Percentiles rank a stretch among this genome's conserved stretches.
phyloP scores from a whole-genome alignment of 495 filamentous ascomycete species.

The Apiosordaria backusii region DNA sequence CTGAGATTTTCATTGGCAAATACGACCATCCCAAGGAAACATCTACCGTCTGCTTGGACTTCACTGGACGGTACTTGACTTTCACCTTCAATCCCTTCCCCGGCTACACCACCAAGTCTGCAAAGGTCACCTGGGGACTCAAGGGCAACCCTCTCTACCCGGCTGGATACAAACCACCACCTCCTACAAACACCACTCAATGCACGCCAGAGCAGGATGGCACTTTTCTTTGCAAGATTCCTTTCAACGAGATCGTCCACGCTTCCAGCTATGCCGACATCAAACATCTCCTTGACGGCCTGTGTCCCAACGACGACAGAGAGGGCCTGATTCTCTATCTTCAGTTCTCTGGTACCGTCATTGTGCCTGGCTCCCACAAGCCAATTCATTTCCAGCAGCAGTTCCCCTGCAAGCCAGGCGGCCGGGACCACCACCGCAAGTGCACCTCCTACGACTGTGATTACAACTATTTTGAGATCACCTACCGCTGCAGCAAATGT shows the following conservation, averaged over 20 bases:
- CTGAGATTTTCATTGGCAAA: not conserved
- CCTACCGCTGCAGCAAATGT: slow-evolving; percentile 6
- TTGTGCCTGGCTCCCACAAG: not conserved
- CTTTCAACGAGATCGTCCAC: not conserved
- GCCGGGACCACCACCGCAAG: not conserved
- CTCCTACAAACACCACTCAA: not conserved
- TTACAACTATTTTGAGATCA: not conserved
- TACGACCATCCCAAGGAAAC: not conserved
- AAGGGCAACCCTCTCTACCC: not conserved
- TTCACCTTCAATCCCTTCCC: slow-evolving; percentile 3
- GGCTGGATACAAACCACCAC: not conserved
- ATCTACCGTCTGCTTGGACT: slow-evolving; percentile 5
- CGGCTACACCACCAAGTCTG: slow-evolving; percentile 3
- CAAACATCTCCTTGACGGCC: not conserved
- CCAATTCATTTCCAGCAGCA: slow-evolving; percentile 1
- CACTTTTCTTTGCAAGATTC: slow-evolving; percentile 4
- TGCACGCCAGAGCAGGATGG: not conserved
- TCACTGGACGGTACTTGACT: slow-evolving; percentile 2
- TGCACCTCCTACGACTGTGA: slow-evolving; percentile 1
- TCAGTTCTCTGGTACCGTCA: not conserved
- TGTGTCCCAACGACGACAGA: slow-evolving; percentile 8
- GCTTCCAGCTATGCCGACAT: not conserved
- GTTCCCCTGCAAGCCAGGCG: slow-evolving; percentile 6
- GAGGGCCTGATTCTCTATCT: not conserved
- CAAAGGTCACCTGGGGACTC: not conserved